Evolutionary conservation across 768 basidiomycete species (phyloP), one percentile per base, ranked within the genome.

Genomic region (Rhizopogon rudus): DNA sequence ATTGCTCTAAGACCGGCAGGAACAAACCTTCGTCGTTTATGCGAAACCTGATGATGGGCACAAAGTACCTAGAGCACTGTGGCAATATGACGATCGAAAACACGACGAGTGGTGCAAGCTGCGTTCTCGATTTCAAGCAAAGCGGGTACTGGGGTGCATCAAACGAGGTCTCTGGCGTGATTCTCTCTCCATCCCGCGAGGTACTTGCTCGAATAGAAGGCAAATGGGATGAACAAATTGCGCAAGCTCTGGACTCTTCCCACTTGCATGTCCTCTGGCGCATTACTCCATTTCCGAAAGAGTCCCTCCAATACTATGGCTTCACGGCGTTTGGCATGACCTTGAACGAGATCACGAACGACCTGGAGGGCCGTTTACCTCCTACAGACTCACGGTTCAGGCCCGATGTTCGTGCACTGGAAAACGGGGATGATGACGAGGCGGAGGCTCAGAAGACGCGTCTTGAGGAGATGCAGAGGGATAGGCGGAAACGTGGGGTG

Each of bases 11-110:
- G 42, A 20, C 44, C 7, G 3, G 10, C 62, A 92, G 92, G 91
- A 86, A 81, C 45, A 90, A 87, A 60, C 92, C 92, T 1, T 91
- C 90, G 1, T 89, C 89, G 2, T 95, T 93, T 70, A 84, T 93
- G 76, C 76, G 92, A 57, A 93, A 93, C 70, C 73, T 95, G 55
- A 86, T 94, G 82, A 86, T 91, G 70, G 93, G 93, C 9, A 87
- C 89, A 25, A 93, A 93, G 65, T 95, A 94, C 66, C 78, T 95
- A 28, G 92, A 93, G 65, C 93, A 93, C 63, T 80, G 78, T 40
- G 92, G 92, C 28, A 81, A 87, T 66, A 81, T 93, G 83, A 80
- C 75, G 10, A 83, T 95, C 44, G 81, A 83, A 56, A 91, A 91
- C 61, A 73, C 69, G 6, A 74, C 74, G 28, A 79, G 75, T 25